A percentile compares a stretch with the other conserved stretches of the same genome.
Conservation (phyloP, 2,329 filamentous ascomycete species). For the Thelonectria rubi region DNA sequence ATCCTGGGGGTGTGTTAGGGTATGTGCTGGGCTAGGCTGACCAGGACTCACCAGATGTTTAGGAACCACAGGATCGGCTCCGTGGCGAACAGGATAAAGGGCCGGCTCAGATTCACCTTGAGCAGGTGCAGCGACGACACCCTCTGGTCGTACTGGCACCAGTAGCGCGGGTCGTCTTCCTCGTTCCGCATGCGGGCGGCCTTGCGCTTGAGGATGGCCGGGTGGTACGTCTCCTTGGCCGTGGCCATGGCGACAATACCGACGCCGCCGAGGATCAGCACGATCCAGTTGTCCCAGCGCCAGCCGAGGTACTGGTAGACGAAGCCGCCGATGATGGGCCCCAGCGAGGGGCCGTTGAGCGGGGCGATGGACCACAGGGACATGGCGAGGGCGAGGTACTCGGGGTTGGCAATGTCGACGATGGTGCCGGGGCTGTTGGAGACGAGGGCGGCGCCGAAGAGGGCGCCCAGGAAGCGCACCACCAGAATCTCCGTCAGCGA, state of each 20-base stretch:
- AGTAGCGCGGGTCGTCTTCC: slow-evolving; percentile 76
- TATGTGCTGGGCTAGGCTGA: neutral
- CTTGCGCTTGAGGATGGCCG: slow-evolving; percentile 73
- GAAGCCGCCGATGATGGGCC: slow-evolving; percentile 75
- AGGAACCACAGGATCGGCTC: slow-evolving; percentile 85
- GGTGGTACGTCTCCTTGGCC: slow-evolving; percentile 80
- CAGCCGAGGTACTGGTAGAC: slow-evolving; percentile 76
- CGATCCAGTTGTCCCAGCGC: slow-evolving; percentile 88
- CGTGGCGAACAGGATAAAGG: slow-evolving; percentile 78
- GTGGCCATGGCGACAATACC: slow-evolving; percentile 67
- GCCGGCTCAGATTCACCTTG: slow-evolving; percentile 78
- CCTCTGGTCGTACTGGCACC: slow-evolving; percentile 81
- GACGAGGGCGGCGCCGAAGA: slow-evolving; percentile 79
- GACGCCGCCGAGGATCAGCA: slow-evolving; percentile 74
- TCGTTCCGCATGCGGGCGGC: slow-evolving; percentile 72
- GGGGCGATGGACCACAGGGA: slow-evolving; percentile 86
- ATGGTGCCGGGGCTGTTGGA: slow-evolving; percentile 85
- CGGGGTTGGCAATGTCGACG: slow-evolving; percentile 82
- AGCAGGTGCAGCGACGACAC: slow-evolving; percentile 71
- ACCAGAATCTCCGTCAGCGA: slow-evolving; percentile 75
- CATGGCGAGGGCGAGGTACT: slow-evolving; percentile 83
- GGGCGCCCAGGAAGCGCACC: slow-evolving; percentile 71
- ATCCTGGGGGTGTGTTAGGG: slow-evolving; percentile 60
- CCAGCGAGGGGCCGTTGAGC: slow-evolving; percentile 73
- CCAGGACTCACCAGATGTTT: slow-evolving; percentile 64